Percentiles rank a stretch among this genome's conserved stretches.
Conservation (phyloP, 2,329 filamentous ascomycete species). For the Stromatinia cepivora region DNA sequence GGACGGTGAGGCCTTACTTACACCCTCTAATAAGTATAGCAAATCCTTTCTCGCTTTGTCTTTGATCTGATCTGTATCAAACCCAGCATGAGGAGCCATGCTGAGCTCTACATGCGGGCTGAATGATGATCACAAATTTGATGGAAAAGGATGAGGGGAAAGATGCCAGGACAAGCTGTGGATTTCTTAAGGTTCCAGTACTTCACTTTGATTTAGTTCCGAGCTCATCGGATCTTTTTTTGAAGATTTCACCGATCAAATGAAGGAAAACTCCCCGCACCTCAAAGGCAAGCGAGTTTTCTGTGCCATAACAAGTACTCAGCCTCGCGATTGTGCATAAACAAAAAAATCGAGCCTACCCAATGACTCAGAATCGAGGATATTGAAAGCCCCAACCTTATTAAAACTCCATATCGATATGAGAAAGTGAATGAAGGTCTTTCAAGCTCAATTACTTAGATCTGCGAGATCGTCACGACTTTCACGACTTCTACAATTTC, state of each 20-base stretch:
- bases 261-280: slow-evolving; percentile 3
- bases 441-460: slow-evolving; percentile 32
- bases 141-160: slow-evolving; percentile 6
- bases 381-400: slow-evolving; percentile 21
- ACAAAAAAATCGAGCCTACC: slow-evolving; percentile 25
- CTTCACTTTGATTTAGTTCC: not conserved
- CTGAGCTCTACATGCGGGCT: slow-evolving; percentile 52
- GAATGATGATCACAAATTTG: slow-evolving; percentile 23
- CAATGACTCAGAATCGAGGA: slow-evolving; percentile 38
- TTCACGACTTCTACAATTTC: slow-evolving; percentile 26
- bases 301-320: not conserved
- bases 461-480: slow-evolving; percentile 39
- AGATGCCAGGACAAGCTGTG: slow-evolving; percentile 9
- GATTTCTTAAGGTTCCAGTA: slow-evolving; percentile 26
- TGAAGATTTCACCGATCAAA: slow-evolving; percentile 14
- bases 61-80: slow-evolving; percentile 74
- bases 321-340: slow-evolving; percentile 25
- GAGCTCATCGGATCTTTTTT: slow-evolving; percentile 18
- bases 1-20: slow-evolving; percentile 59
- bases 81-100: slow-evolving; percentile 70
- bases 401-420: slow-evolving; percentile 26
- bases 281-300: slow-evolving; percentile 18
- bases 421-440: slow-evolving; percentile 37
- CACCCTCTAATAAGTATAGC: slow-evolving; percentile 86
- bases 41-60: slow-evolving; percentile 86